A percentile compares a stretch with the other conserved stretches of the same genome.
Evolutionary conservation across 345 rosid species (phyloP).

Genomic region (Camelina neglecta): DNA sequence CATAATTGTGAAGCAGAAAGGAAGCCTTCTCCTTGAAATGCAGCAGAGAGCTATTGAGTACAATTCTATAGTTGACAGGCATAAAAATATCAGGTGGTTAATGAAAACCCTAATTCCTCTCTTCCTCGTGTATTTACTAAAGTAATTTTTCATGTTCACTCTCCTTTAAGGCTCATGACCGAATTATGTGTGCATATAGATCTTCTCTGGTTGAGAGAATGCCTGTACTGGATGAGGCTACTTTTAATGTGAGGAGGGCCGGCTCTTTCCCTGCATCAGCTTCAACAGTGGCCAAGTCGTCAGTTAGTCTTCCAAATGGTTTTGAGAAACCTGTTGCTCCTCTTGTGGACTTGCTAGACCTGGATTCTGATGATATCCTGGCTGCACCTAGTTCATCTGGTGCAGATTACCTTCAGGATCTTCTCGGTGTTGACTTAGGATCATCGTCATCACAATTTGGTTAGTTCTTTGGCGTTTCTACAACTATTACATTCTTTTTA

Average conservation of each 20-base stretch:
- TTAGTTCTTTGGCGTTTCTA: conserved; percentile 47
- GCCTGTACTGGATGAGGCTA: conserved; percentile 98
- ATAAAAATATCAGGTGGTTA: conserved; percentile 73
- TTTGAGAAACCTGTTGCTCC: conserved; percentile 75
- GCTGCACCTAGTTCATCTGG: conserved; percentile 80
- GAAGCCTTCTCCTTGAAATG: conserved; percentile 94
- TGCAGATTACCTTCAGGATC: conserved; percentile 89
- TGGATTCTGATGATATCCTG: conserved; percentile 78
- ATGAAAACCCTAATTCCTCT: conserved; percentile 13
- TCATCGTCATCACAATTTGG: conserved; percentile 64
- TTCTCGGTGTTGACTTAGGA: conserved; percentile 81
- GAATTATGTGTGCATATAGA: conserved; percentile 57
- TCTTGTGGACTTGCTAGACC: conserved; percentile 84
- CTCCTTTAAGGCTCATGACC: conserved; percentile 26
- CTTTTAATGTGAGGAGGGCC: conserved; percentile 87
- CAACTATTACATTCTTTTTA: conserved; percentile 1
- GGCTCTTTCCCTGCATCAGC: conserved; percentile 72
- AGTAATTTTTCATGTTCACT: conserved; percentile 19
- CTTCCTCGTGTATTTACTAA: conserved; percentile 20
- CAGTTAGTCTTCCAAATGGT: conserved; percentile 89
- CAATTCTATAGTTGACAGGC: conserved; percentile 86
- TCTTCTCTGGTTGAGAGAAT: conserved; percentile 92
- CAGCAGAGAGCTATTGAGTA: conserved; percentile 98
- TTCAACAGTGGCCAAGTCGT: conserved; percentile 63
- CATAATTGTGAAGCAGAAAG: conserved; percentile 72